Conservation (phyloP, 257 asterid genomes). For the Solanum microdontum region DNA sequence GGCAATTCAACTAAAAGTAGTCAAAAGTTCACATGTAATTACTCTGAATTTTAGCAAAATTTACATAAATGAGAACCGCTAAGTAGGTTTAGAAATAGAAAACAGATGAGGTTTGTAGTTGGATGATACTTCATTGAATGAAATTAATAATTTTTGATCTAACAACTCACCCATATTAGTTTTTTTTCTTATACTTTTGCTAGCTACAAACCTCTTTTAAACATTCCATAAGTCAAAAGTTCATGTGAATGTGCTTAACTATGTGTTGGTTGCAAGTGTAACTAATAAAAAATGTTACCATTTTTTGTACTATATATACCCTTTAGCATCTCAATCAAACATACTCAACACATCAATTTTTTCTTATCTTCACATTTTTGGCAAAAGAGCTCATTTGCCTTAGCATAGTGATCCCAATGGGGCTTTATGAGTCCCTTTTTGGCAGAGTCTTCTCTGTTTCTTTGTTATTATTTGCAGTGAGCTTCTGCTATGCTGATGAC, state of each 20-base stretch:
- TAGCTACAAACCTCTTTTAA: background rate
- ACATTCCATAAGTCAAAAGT: background rate
- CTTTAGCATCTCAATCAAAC: background rate
- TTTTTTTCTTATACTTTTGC: background rate
- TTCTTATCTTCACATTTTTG: background rate
- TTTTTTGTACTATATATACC: background rate
- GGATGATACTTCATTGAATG: background rate
- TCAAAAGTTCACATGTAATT: background rate
- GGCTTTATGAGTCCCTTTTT: constrained; percentile 35
- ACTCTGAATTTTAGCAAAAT: background rate
- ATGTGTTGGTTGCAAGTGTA: constrained; percentile 22
- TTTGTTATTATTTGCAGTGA: constrained; percentile 14
- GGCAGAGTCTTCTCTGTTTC: constrained; percentile 8
- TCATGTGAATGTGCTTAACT: constrained; percentile 56
- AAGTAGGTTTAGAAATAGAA: background rate
- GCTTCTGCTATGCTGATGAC: constrained; percentile 28
- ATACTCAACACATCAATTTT: background rate
- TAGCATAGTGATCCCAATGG: constrained; percentile 17
- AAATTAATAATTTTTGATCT: background rate
- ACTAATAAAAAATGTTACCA: background rate
- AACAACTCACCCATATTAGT: background rate
- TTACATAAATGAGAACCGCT: background rate
- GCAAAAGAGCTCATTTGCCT: background rate
- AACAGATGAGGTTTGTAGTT: background rate
- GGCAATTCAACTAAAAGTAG: background rate